A percentile compares a stretch with the other conserved stretches of the same genome.
These are phyloP conservation scores for Canna indica DNA, from an alignment of 176 grass and related monocot genomes.

Conservation along the genomic window DNA sequence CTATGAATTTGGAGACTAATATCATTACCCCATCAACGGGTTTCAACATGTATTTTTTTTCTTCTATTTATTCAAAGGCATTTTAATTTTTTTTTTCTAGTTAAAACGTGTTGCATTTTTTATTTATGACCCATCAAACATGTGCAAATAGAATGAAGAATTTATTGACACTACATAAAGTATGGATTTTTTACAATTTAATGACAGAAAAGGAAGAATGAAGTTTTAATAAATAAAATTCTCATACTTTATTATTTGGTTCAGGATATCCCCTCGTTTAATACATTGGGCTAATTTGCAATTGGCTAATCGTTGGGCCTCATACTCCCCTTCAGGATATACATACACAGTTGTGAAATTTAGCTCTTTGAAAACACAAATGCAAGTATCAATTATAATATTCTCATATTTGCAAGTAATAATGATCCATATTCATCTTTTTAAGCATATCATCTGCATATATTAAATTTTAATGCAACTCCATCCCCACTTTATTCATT, in stretches of 20 bases:
- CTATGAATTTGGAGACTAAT: no score
- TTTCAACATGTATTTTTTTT: no score
- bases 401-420: not conserved
- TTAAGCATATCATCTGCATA: no score
- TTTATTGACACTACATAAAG: no score
- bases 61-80: no score
- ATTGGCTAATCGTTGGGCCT: constrained; percentile 80
- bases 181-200: no score
- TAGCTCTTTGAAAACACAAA: not conserved
- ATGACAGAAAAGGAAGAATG: constrained; percentile 12
- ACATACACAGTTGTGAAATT: not conserved
- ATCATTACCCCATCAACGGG: no score
- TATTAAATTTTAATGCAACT: not conserved
- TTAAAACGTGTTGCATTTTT: no score
- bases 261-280: constrained; percentile 89
- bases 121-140: no score
- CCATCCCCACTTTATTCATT: not conserved
- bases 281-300: constrained; percentile 81
- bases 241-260: constrained; percentile 70
- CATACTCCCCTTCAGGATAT: constrained; percentile 92
- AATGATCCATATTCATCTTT: no score
- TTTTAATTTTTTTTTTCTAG: no score
- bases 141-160: no score
- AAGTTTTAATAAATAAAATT: not conserved
- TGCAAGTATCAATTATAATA: not conserved